A percentile compares a stretch with the other conserved stretches of the same genome.
These are phyloP conservation scores for Fusarium hainanense DNA, from an alignment of 2,329 filamentous ascomycete species.

Conservation along the genomic window DNA sequence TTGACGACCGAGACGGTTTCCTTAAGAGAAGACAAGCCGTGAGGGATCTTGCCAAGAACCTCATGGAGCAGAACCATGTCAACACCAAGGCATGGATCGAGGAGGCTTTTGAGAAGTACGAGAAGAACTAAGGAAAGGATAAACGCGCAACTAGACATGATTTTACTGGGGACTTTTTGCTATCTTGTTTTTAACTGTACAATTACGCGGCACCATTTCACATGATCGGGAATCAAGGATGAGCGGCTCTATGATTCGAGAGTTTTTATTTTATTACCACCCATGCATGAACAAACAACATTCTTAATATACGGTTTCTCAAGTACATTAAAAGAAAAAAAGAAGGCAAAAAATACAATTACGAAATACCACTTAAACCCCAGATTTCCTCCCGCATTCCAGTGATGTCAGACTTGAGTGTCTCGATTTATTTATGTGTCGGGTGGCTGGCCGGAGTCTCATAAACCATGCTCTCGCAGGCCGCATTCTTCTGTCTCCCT, in stretches of 20 bases:
- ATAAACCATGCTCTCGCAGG: neutral
- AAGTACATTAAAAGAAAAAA: neutral
- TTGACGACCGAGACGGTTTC: constrained; percentile 39
- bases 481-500: constrained; percentile 15
- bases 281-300: constrained; percentile 29
- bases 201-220: constrained; percentile 30
- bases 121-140: constrained; percentile 2
- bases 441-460: constrained; percentile 29
- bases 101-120: constrained; percentile 26
- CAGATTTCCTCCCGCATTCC: constrained; percentile 4
- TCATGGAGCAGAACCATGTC: constrained; percentile 35
- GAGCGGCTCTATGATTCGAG: constrained; percentile 36
- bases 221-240: constrained; percentile 40
- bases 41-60: constrained; percentile 21
- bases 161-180: constrained; percentile 18
- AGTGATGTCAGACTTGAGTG: constrained; percentile 13
- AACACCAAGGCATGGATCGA: constrained; percentile 40
- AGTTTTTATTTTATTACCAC: constrained; percentile 13
- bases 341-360: constrained; percentile 11
- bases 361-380: constrained; percentile 18
- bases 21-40: constrained; percentile 35
- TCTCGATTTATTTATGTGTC: constrained; percentile 1
- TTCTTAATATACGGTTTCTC: constrained; percentile 37
- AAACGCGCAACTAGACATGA: constrained; percentile 24
- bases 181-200: constrained; percentile 19